Evolutionary conservation across 306 rosid species (phyloP).

Genomic region (Neltuma alba): DNA sequence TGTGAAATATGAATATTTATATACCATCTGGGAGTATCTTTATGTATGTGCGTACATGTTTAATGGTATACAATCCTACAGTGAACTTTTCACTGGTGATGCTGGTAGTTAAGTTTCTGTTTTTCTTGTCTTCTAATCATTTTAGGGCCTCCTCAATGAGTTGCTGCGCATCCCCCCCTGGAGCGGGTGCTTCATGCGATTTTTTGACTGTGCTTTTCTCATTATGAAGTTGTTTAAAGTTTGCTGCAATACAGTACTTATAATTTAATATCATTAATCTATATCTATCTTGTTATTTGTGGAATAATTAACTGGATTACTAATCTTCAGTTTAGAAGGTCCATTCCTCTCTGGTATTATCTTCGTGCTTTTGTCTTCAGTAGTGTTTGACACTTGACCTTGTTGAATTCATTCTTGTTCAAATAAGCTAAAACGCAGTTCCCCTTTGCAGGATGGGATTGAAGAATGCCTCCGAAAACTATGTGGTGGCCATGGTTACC

Average conservation of each 20-base stretch:
- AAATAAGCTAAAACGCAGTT: constrained; percentile 19
- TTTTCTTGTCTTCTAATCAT: neutral
- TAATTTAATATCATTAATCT: neutral
- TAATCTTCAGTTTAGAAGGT: constrained; percentile 12
- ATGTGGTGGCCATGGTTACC: constrained; percentile 98
- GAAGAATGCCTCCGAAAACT: constrained; percentile 95
- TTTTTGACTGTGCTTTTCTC: neutral
- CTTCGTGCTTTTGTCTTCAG: neutral
- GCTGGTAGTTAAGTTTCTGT: neutral
- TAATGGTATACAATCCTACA: neutral
- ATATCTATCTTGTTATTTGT: constrained; percentile 19
- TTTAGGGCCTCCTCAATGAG: neutral
- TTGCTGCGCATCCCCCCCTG: neutral
- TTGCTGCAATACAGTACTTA: constrained; percentile 5
- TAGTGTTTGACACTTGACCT: constrained; percentile 10
- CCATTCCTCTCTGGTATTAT: constrained; percentile 1
- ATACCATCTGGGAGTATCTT: neutral
- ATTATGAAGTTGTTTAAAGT: neutral
- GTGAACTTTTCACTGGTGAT: neutral
- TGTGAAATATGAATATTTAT: constrained; percentile 11
- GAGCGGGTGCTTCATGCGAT: neutral
- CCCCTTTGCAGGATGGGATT: constrained; percentile 73
- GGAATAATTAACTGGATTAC: constrained; percentile 8
- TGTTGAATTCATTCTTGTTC: neutral
- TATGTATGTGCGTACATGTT: neutral